Conservation (phyloP, 495 filamentous ascomycete genomes). For the Hypoxylon lienhwacheense region DNA sequence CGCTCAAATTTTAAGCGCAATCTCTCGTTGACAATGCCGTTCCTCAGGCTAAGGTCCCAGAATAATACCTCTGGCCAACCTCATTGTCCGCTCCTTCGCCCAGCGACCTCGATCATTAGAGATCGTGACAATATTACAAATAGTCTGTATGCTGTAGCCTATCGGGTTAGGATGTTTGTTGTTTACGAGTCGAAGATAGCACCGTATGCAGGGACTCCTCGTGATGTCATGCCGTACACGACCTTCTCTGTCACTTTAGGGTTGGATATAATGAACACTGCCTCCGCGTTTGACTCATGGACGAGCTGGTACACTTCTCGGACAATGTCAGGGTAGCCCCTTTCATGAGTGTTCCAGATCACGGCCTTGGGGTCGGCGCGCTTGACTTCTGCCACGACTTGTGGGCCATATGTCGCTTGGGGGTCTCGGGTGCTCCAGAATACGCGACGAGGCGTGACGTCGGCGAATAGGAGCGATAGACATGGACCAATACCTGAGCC, state of each 20-base stretch:
- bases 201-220: conserved; percentile 72
- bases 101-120: conserved; percentile 7
- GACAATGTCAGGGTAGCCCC: conserved; percentile 54
- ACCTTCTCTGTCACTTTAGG: conserved; percentile 69
- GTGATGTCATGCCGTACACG: conserved; percentile 71
- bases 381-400: conserved; percentile 47
- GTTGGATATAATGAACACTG: conserved; percentile 77
- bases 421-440: conserved; percentile 55
- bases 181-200: conserved; percentile 77
- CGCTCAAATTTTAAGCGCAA: conserved; percentile 8
- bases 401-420: conserved; percentile 48
- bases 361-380: conserved; percentile 51
- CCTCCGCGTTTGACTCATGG: conserved; percentile 52
- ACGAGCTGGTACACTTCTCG: conserved; percentile 56
- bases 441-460: conserved; percentile 47
- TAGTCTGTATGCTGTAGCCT: too few relatives aligned
- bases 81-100: background rate
- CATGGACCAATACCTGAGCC: conserved; percentile 81
- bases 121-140: background rate
- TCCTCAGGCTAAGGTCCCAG: conserved; percentile 25
- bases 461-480: conserved; percentile 52
- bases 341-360: conserved; percentile 53
- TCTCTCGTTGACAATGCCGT: conserved; percentile 27
- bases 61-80: conserved; percentile 10
- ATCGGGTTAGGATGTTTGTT: background rate